Evolutionary conservation across 176 grass and related monocot genomes (phyloP), one percentile per base, ranked within the genome.

Genomic region (Carex myosuroides): DNA sequence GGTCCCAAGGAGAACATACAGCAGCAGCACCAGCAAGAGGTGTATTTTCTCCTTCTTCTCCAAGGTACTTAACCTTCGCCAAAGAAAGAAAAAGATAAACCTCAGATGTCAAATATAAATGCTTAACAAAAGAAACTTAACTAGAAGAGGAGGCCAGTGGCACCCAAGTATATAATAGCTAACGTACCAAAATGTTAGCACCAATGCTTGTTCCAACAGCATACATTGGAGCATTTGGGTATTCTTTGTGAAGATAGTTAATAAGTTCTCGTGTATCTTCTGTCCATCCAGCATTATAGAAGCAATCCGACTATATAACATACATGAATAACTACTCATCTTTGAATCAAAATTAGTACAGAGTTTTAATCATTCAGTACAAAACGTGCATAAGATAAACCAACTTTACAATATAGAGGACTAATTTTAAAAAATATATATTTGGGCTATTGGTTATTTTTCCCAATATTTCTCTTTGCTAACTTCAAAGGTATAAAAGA

Each of bases 1-100:
- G 87, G 90, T 99, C 96, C 96, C 96, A 99, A 73, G 96, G 96
- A 85, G 91, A 95, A 84, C 93, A 99, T 87, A 99, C 88, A 79
- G 93, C 92, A 67, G 74, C 88, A 66, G 91, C 96, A 90, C 93
- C 93, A 88, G 89, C 92, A 72, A 99, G 29, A 86, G 96, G 96
- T 30, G 91, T 92, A 87, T 86, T 92, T 77, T 95, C 91, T 56
- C 96, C 96, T 82, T 99, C 96, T 88, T 99, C 96, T 83, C 96
- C 96, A 81, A 99, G 92, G 91, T 99, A 99, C 57, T 99, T 99
- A 24, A 99, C 96, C 96, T 99, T 87, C 24, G 65, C 3, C 59
- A 24, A 81, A 88, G 37, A 33, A 33, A 52, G 3, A 32, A 68
- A 77, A 56, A 17, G 54, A 90, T 58, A 80, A 78, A 41, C 26